Evolutionary conservation across 1,139 yeast species (phyloP), one percentile per base, ranked within the genome.

Genomic region (Blastobotrys proliferans): DNA sequence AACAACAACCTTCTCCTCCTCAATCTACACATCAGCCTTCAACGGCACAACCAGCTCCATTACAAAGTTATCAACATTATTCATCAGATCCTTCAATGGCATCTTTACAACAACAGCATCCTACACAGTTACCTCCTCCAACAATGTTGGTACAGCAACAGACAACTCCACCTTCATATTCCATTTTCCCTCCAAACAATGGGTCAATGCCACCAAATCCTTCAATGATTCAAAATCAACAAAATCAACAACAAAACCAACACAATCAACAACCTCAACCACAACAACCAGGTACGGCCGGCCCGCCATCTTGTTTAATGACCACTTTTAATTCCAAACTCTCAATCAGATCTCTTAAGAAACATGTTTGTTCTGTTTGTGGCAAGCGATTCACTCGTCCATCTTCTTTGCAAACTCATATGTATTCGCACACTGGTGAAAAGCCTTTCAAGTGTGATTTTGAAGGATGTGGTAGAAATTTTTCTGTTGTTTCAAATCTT

Each of bases 351-450:
- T 49, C 54, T 8, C 41, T 53, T 29, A 58, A 57, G 52, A 58
- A 58, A 51, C 68, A 66, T 51, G 60, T 73, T 38, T 86, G 95
- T 60, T 66, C 72, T 22, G 70, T 78, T n/a, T 87, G 96, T 62
- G 73, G 77, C 42, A 85, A 85, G 61, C 78, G 77, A 38, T 86
- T 87, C 67, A 81, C 83, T 42, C 70, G 95, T 47, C 95, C 95
- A 1, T 79, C 87, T 9, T 82, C 92, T 2, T 68, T 86, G 46
- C 83, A 79, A 55, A 85, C 92, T 3, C 95, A 87, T 64, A 73
- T 77, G 64, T 81, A 83, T 60, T 80, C 87, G 2, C 96, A 87
- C 60, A 85, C 95, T 0, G 95, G 95, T 4, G 92, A 83, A 57
- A 84, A 83, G 61, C 86, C 92, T 20, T 84, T 75, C 64, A 67